Base-by-base conservation (phyloP, 306 rosid species). In the Malus asiatica region DNA sequence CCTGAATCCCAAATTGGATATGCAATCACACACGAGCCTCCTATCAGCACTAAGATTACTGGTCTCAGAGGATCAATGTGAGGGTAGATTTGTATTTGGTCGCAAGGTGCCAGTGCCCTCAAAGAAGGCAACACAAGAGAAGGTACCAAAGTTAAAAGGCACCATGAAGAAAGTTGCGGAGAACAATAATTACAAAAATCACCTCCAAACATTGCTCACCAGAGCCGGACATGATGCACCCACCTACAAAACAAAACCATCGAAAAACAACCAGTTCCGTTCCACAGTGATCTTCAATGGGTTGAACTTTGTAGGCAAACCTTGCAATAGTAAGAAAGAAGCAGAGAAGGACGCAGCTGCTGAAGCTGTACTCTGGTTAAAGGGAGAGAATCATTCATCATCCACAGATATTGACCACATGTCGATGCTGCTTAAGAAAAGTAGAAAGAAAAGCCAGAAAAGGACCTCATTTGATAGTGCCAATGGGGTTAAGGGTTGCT, bases 341-440 rank as follows among this genome's bases (percentile, higher is more conserved):
- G 96, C 99, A 16, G 98, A 96, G 81, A 96, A 87, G 80, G 85
- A 89, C 9, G 98, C 97, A 22, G 99, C 99, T 69, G 78, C 87
- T 15, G 93, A 90, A 87, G 99, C 97, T 78, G 72, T 96, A 74
- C 85, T 83, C 30, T 92, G 98, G 99, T 81, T 96, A 69, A 84
- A 86, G 73, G 99, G 99, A 33, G 96, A 88, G 67, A 77, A 73
- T 18, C 92, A 65, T 77, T 81, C 93, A 11, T 77, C 90, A 60
- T 40, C 82, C 44, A 84, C 78, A 25, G 84, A 80, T 72, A 55
- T 85, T 38, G 87, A 89, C 66, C 87, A 88, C 72, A 80, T 85
- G 71, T 87, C 97, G 14, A 66, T 88, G 78, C 91, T 93, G 73
- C 79, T 89, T 63, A 90, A 86, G 78, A 90, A 86, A 84, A 86